phyloP scores from a whole-genome alignment of 352 stramenopile genomes.

The Globisporangium cystogenes region DNA sequence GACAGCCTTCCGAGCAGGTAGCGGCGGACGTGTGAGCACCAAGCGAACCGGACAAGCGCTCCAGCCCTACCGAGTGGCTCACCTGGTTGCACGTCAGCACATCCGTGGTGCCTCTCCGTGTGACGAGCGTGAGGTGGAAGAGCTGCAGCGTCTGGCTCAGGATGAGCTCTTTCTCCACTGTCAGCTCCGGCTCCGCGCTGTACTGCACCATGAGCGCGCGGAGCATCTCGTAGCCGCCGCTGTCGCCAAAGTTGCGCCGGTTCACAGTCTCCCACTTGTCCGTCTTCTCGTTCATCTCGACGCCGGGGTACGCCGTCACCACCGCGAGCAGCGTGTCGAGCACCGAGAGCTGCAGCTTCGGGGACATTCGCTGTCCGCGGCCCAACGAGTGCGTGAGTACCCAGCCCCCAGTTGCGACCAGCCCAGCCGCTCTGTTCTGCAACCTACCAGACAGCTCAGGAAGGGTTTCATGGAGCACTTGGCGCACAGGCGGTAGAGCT shows the following conservation, averaged over 20 bases:
- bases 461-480: constrained; percentile 85
- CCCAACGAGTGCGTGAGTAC: too few relatives aligned
- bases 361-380: constrained; percentile 35
- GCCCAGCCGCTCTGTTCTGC: too few relatives aligned
- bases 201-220: constrained; percentile 64
- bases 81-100: constrained; percentile 44
- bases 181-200: constrained; percentile 18
- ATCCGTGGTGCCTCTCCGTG: constrained; percentile 45
- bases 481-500: constrained; percentile 74
- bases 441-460: constrained; percentile 57
- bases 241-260: constrained; percentile 66
- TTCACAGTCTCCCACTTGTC: constrained; percentile 77
- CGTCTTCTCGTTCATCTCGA: constrained; percentile 48
- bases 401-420: too few relatives aligned
- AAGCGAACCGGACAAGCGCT: not conserved
- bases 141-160: constrained; percentile 46
- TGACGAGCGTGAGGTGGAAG: constrained; percentile 61
- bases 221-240: constrained; percentile 65
- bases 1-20: constrained; percentile 24
- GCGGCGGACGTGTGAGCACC: not conserved
- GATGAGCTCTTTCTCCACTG: constrained; percentile 26
- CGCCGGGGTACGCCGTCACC: constrained; percentile 40
- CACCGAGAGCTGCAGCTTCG: constrained; percentile 41
- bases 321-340: constrained; percentile 65
- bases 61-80: too few relatives aligned